Evolutionary conservation across 345 rosid species (phyloP), one percentile per base, ranked within the genome.

Genomic region (Camelina hispida): DNA sequence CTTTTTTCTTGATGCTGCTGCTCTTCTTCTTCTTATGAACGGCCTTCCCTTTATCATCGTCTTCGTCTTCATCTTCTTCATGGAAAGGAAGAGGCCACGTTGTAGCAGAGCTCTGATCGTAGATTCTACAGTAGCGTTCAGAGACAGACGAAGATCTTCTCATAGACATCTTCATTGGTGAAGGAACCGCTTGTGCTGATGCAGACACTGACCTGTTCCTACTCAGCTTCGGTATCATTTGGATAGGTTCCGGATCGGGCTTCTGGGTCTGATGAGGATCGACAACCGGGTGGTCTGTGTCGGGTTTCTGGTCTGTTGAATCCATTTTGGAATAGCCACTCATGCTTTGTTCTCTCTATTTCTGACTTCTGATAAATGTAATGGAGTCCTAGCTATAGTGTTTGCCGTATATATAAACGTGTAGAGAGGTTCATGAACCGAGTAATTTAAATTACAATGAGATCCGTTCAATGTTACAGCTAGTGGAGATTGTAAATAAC

Each of bases 71-170:
- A 50, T 25, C 64, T 64, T 42, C 81, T 44, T 66, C 81, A 4
- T 43, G 13, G n/a, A 69, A 64, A 38, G 87, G 84, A n/a, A 88
- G 80, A 37, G 83, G 59, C 56, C 81, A 58, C 47, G 87, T 77
- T 43, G 87, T 77, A 55, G 77, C 77, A 68, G 94, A 73, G 37
- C 77, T 72, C 78, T 86, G 94, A 79, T 85, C 89, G 68, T 89
- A 90, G 82, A 94, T 88, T 81, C 98, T 84, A 25, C 89, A 73
- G 53, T 93, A 88, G 62, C 94, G 88, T 50, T 89, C 96, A 4
- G 91, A 84, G 11, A 89, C 93, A 10, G 98, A 94, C 0, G 91
- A 83, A 54, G 96, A 91, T 83, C 96, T 87, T 71, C 84, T 84
- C 89, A 87, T 82, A 54, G 98, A 87, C 72, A 91, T 13, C 72